phyloP scores from a whole-genome alignment of 345 rosid genomes.

The Geranium brycei region DNA sequence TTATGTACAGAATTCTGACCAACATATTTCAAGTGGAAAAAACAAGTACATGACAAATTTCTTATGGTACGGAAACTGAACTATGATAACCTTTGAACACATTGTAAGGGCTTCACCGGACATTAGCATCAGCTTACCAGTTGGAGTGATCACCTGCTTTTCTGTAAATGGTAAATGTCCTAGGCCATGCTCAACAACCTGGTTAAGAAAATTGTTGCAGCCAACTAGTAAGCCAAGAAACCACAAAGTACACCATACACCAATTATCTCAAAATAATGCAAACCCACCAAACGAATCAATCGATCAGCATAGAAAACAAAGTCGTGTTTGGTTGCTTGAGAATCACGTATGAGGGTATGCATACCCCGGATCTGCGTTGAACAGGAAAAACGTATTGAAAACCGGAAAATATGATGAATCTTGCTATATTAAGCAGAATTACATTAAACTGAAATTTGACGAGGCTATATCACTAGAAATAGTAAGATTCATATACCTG shows the following conservation, averaged over 20 bases:
- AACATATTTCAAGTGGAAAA: too few species aligned
- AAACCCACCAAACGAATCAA: constrained; percentile 85
- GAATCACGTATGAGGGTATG: constrained; percentile 97
- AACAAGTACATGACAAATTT: neutral
- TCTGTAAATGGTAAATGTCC: constrained; percentile 98
- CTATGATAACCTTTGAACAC: neutral
- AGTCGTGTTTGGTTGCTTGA: constrained; percentile 88
- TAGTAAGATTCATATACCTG: constrained; percentile 37
- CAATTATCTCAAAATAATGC: neutral
- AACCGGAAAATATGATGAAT: neutral
- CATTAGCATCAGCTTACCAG: constrained; percentile 45
- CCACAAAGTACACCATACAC: neutral
- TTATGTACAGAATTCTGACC: too few species aligned
- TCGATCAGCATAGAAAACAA: constrained; percentile 87
- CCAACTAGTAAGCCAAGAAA: constrained; percentile 5
- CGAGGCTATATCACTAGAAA: neutral
- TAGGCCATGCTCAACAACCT: constrained; percentile 97
- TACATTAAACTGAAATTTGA: neutral
- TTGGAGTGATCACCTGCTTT: constrained; percentile 91
- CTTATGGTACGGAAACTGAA: neutral
- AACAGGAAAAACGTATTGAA: neutral
- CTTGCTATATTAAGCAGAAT: neutral
- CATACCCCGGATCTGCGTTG: constrained; percentile 90
- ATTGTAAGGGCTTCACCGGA: neutral
- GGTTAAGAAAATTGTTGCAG: constrained; percentile 8